Conservation (phyloP, 2,329 filamentous ascomycete species). For the Aspergillus sp. region DNA sequence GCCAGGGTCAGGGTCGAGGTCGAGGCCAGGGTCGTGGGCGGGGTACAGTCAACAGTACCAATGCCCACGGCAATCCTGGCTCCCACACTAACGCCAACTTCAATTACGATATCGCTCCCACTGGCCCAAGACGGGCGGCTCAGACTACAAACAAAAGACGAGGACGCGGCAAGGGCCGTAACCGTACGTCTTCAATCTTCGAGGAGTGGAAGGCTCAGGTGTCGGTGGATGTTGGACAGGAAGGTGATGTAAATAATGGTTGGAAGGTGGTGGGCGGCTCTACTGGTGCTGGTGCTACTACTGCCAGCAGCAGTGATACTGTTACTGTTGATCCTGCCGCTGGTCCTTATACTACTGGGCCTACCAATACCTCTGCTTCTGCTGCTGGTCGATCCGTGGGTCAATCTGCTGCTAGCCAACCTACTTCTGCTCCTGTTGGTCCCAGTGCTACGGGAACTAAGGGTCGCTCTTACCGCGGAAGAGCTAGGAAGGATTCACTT, state of each 20-base stretch:
- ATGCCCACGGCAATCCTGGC: no score
- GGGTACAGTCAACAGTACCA: background rate
- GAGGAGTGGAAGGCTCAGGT: conserved; percentile 14
- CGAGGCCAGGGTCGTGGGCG: background rate
- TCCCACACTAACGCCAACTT: background rate
- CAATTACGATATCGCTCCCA: no score
- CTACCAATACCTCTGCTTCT: background rate
- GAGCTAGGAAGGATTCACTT: background rate
- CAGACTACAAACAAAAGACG: background rate
- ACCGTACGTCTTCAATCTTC: conserved; percentile 8
- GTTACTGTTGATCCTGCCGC: background rate
- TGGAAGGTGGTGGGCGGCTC: no score
- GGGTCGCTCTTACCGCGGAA: background rate
- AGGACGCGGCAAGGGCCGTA: background rate
- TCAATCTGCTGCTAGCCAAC: background rate
- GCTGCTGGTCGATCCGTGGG: background rate
- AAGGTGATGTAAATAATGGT: background rate
- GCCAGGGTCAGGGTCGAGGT: background rate
- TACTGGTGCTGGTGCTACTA: background rate
- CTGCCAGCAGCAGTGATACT: background rate
- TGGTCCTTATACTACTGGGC: background rate
- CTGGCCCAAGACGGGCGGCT: background rate
- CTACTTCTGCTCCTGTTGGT: no score
- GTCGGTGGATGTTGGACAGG: background rate
- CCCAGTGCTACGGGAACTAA: background rate